These are phyloP conservation scores for Trifolium fragiferum DNA, from an alignment of 306 rosid species.

Conservation along the genomic window DNA sequence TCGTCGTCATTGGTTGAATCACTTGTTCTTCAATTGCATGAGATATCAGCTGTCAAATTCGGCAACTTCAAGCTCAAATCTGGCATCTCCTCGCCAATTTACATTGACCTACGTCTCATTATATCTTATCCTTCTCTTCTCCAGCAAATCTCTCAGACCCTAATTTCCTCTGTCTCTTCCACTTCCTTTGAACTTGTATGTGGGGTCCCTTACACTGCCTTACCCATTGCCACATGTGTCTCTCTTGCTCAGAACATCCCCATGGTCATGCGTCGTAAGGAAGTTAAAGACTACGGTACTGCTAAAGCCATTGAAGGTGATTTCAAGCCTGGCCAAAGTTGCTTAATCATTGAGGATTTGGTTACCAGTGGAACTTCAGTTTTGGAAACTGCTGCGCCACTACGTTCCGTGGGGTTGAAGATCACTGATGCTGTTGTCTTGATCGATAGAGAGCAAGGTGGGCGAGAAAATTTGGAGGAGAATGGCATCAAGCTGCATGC, in stretches of 20 bases:
- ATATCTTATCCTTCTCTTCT: conserved; percentile 87
- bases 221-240: conserved; percentile 87
- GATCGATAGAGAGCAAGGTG: conserved; percentile 92
- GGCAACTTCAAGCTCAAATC: conserved; percentile 93
- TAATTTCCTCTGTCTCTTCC: conserved; percentile 67
- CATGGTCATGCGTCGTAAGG: conserved; percentile 96
- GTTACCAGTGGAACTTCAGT: conserved; percentile 89
- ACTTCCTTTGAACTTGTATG: conserved; percentile 70
- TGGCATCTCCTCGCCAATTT: conserved; percentile 87
- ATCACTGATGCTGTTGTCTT: conserved; percentile 80
- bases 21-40: conserved; percentile 75
- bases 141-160: conserved; percentile 72
- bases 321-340: conserved; percentile 58
- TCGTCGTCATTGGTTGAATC: conserved; percentile 64
- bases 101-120: conserved; percentile 89
- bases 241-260: conserved; percentile 60
- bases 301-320: conserved; percentile 82
- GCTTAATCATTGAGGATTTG: conserved; percentile 83
- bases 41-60: conserved; percentile 89
- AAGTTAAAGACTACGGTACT: conserved; percentile 89
- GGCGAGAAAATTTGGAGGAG: conserved; percentile 80
- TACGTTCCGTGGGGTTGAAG: conserved; percentile 73
- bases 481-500: conserved; percentile 74
- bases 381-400: conserved; percentile 77
- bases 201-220: conserved; percentile 92